Base-by-base conservation (phyloP, 495 filamentous ascomycete genomes). In the Xylaria acuta region DNA sequence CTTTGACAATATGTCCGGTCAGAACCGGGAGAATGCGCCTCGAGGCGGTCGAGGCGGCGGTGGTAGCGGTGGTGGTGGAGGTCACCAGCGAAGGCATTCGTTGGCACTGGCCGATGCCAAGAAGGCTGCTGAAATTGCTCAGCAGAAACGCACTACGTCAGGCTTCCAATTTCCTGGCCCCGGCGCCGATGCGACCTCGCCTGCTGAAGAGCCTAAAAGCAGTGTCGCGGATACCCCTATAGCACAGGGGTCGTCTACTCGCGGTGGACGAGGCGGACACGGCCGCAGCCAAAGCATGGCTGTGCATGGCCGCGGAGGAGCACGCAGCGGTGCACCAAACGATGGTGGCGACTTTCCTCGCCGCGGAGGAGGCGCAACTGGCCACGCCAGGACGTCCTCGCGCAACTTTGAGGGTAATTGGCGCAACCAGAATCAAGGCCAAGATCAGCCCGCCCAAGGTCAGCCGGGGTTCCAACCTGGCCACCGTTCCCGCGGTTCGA, bases 351-450 rank as follows among this genome's bases (percentile, higher is more conserved):
- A 97, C 72, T 91, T 92, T 76, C 84, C 87, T 71, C 91, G 93
- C 69, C 91, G 93, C 69, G 88, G 88, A 68, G 91, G 91, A 73
- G 82, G 83, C 40, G 84, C 87, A 45, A 88, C 90, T 68, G 77
- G 77, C 54, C 96, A 99, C 80, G 90, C 88, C 75, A 89, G 97
- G 64, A 91, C 90, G 11, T 87, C 85, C 8, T 99, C 96, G 20
- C 88, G 96, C 40, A 99, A 98, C 79, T 99, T 98, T 81, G 97
- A 99, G 73, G 90, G 94, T 73, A 98, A 99, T 82, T 99, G 96
- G 96, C 91, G 96, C 75, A 95, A 96, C 79, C 96, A 92, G 76
- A 86, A 83, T 69, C 88, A 89, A 70, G 82, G 79, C 51, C 87
- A 89, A 73, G 84, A 83, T 30, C 86, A 86, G 77, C 82, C 84